phyloP scores from a whole-genome alignment of 805 yeast species.

The Cyberlindnera euphorbiae region DNA sequence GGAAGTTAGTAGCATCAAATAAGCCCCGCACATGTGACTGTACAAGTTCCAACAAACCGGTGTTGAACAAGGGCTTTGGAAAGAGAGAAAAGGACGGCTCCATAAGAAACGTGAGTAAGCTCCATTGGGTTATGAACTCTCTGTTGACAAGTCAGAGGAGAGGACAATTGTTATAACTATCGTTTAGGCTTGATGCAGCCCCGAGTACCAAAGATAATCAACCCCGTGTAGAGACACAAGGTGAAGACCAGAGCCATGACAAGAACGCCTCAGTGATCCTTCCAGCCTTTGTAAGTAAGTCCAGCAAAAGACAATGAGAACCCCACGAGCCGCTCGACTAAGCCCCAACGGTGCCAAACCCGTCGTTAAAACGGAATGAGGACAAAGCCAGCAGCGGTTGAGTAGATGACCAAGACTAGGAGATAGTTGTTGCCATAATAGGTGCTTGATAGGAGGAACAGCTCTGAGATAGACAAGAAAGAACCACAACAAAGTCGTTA shows the following conservation, averaged over 20 bases:
- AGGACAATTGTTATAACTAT: constrained; percentile 68
- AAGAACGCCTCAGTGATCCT: constrained; percentile 1
- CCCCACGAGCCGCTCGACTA: too few species aligned
- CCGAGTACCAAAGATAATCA: constrained; percentile 55
- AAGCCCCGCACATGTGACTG: constrained; percentile 67
- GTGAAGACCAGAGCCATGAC: constrained; percentile 10
- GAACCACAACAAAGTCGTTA: not conserved
- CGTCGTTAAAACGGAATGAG: constrained; percentile 9
- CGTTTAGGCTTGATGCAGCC: constrained; percentile 47
- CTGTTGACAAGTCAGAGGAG: constrained; percentile 6
- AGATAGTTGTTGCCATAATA: not conserved
- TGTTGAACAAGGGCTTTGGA: constrained; percentile 7
- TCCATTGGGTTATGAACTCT: constrained; percentile 65
- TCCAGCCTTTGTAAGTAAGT: constrained; percentile 6
- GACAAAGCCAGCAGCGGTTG: constrained; percentile 7
- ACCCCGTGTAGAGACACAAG: constrained; percentile 2
- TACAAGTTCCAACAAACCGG: too few species aligned
- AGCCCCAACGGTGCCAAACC: too few species aligned
- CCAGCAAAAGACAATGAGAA: not conserved
- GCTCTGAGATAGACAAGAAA: not conserved
- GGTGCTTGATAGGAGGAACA: not conserved
- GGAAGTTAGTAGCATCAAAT: constrained; percentile 6
- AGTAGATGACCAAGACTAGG: not conserved
- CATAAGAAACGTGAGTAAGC: constrained; percentile 72
- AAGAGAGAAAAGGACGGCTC: constrained; percentile 36